Base-by-base conservation (phyloP, 306 rosid genomes). In the Sicyos baderoa region DNA sequence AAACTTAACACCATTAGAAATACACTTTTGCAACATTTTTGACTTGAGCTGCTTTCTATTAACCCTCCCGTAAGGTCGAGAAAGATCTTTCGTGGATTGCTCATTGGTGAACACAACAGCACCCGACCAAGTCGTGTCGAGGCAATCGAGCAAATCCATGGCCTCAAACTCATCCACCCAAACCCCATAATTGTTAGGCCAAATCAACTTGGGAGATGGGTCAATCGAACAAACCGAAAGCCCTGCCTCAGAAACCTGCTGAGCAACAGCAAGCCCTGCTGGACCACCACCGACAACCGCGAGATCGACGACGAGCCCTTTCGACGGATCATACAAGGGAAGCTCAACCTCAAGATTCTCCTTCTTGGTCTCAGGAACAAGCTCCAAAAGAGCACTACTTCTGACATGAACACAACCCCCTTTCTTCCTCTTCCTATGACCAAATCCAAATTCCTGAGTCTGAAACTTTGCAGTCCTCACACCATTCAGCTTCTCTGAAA, bases 161-260 rank as follows among this genome's bases (percentile, higher is more conserved):
- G 91, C 89, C 76, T 93, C 97, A 78, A 93, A 93, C 67, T 93
- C 99, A 83, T 93, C 97, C 61, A 93, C 99, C 99, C 99, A 93
- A 84, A 93, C 99, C 40, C 99, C 99, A 77, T 93, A 93, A 74
- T 90, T 93, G 72, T 93, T 93, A 16, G 99, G 99, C 99, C 99
- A 93, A 78, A 93, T 88, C 19, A 93, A 78, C 59, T 88, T 84
- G 21, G 99, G 99, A 57, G 83, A 86, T 0, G 96, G 99, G 54
- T 90, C 99, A 72, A 93, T 86, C 3, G 93, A 82, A 44, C 97
- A 93, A 72, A 93, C 97, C 0, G 94, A 86, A 65, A 93, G 90
- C 72, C 99, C 99, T 1, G 97, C 99, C 76, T 85, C 91, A 0
- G 99, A 93, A 56, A 93, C 99, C 74, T 90, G 95, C 87, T 93